Evolutionary conservation across 306 rosid species (phyloP).

Genomic region (Parietaria judaica): DNA sequence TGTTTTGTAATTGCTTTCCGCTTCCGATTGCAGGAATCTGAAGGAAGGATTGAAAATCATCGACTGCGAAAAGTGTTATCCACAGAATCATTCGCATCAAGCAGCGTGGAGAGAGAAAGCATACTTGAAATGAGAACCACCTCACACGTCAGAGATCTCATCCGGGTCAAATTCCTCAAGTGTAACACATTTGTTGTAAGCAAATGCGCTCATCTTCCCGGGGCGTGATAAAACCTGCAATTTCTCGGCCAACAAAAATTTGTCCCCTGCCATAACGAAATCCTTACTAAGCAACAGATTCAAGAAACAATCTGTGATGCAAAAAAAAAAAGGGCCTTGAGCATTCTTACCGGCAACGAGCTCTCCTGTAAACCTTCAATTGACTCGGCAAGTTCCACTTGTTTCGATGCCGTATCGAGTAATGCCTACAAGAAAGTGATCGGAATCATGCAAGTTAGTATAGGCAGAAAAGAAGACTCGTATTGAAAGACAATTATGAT

Average conservation of each 20-base stretch:
- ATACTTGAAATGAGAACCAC: conserved; percentile 33
- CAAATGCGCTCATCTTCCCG: conserved; percentile 35
- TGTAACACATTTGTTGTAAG: conserved; percentile 23
- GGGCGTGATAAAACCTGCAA: conserved; percentile 23
- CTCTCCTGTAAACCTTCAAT: conserved; percentile 56
- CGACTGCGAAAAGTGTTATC: neutral
- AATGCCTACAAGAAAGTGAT: conserved; percentile 48
- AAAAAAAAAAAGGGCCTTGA: neutral
- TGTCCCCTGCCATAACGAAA: conserved; percentile 44
- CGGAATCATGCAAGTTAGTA: conserved; percentile 11
- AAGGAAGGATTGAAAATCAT: neutral
- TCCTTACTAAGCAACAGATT: conserved; percentile 4
- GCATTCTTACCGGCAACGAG: conserved; percentile 45
- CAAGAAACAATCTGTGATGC: neutral
- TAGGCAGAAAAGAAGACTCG: conserved; percentile 7
- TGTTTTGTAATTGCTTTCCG: neutral
- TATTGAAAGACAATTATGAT: conserved; percentile 19
- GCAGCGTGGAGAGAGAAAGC: neutral
- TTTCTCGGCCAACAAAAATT: conserved; percentile 76
- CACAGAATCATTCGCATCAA: neutral
- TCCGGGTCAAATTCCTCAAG: conserved; percentile 19
- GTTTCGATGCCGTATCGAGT: conserved; percentile 81
- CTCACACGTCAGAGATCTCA: conserved; percentile 16
- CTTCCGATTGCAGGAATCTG: conserved; percentile 15
- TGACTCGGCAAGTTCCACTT: conserved; percentile 88